Percentiles rank a stretch among this genome's conserved stretches.
phyloP scores from a whole-genome alignment of 495 filamentous ascomycete species.

The Penicillium alfredii region DNA sequence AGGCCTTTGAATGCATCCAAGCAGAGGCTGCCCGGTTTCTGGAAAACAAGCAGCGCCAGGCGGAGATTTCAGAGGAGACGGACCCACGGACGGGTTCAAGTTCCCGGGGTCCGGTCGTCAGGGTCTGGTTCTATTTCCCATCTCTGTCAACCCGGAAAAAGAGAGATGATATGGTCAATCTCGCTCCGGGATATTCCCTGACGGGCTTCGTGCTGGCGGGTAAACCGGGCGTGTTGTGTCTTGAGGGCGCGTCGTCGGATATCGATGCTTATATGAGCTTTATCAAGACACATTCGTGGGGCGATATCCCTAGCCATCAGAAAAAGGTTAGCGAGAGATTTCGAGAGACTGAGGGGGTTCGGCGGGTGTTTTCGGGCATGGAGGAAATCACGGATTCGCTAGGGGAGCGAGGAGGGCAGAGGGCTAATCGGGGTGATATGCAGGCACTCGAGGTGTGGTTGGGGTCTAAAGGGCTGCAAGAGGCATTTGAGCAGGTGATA shows the following conservation, averaged over 20 bases:
- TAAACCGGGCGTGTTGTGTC: conserved; percentile 36
- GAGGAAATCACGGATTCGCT: conserved; percentile 39
- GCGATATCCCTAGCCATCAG: conserved; percentile 39
- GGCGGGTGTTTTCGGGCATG: conserved; percentile 33
- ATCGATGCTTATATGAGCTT: conserved; percentile 40
- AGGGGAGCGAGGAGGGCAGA: conserved; percentile 33
- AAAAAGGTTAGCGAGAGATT: conserved; percentile 40
- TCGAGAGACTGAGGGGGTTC: conserved; percentile 25
- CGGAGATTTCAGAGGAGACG: conserved; percentile 1
- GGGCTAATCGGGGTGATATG: conserved; percentile 42
- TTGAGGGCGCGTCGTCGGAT: conserved; percentile 28
- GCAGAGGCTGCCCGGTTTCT: conserved; percentile 20
- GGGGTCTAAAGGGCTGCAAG: conserved; percentile 21
- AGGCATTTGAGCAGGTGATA: conserved; percentile 37
- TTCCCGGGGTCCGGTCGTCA: conserved; percentile 16
- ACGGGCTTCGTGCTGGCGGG: conserved; percentile 39
- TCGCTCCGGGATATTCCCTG: conserved; percentile 28
- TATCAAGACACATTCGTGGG: conserved; percentile 42
- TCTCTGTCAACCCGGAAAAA: conserved; percentile 35
- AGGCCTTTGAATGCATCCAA: conserved; percentile 32
- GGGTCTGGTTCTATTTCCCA: conserved; percentile 41
- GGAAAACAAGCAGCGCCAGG: conserved; percentile 15
- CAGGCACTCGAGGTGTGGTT: conserved; percentile 40
- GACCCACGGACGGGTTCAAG: neutral
- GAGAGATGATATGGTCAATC: conserved; percentile 34